Conservation (phyloP, 1,284 basidiomycete genomes). For the Melampsora larici-populina region DNA sequence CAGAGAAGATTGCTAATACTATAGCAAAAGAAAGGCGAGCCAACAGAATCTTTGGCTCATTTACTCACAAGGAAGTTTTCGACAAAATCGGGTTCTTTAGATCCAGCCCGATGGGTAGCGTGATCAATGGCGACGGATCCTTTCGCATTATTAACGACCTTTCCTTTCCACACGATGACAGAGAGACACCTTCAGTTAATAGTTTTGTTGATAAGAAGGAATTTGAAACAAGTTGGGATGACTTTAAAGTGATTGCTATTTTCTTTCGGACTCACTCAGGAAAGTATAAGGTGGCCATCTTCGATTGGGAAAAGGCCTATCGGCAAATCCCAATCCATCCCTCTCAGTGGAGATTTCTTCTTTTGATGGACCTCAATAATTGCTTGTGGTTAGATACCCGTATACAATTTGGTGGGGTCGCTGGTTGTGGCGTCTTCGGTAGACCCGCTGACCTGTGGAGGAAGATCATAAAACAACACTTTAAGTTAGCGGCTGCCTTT, state of each 20-base stretch:
- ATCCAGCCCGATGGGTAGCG: background rate
- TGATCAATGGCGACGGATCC: background rate
- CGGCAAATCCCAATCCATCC: too few species aligned
- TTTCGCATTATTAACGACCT: background rate
- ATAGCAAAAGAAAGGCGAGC: background rate
- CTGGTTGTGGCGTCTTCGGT: background rate
- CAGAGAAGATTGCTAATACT: background rate
- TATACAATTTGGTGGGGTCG: background rate
- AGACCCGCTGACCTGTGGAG: constrained; percentile 7
- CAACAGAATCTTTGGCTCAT: background rate
- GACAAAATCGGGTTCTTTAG: background rate
- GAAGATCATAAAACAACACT: background rate
- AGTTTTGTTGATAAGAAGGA: too few species aligned
- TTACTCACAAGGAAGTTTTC: background rate
- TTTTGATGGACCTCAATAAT: background rate
- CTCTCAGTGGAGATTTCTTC: background rate
- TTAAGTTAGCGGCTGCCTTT: background rate
- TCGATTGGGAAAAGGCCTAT: too few species aligned
- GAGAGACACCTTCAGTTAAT: background rate
- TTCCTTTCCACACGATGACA: background rate
- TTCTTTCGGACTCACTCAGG: too few species aligned
- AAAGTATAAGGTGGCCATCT: too few species aligned
- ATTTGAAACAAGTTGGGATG: too few species aligned
- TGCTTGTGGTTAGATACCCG: background rate
- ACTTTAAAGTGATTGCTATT: too few species aligned